A percentile compares a stretch with the other conserved stretches of the same genome.
Evolutionary conservation across 2,329 filamentous ascomycete species (phyloP).

Genomic region (Trichoderma simmonsii): DNA sequence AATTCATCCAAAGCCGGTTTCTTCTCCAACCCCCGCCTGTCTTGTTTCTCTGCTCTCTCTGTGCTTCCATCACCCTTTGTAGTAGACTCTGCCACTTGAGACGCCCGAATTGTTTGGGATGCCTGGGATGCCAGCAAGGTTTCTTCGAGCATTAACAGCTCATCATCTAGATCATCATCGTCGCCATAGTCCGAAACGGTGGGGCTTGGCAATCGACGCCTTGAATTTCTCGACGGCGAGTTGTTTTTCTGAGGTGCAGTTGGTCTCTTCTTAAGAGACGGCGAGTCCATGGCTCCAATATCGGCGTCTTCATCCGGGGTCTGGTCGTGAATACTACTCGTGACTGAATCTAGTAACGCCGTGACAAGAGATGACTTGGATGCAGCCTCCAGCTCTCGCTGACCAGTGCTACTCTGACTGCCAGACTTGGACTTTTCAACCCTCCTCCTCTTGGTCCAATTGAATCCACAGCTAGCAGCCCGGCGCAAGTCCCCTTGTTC

Average conservation of each 20-base stretch:
- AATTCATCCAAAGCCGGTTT: slow-evolving; percentile 49
- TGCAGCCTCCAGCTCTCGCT: slow-evolving; percentile 44
- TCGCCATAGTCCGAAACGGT: slow-evolving; percentile 51
- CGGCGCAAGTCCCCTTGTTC: slow-evolving; percentile 51
- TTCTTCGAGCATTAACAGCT: slow-evolving; percentile 53
- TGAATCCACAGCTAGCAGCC: slow-evolving; percentile 64
- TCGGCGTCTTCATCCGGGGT: slow-evolving; percentile 32
- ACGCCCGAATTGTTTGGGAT: not conserved
- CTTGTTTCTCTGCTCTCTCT: not conserved
- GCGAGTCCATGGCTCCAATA: slow-evolving; percentile 34
- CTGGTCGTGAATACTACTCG: slow-evolving; percentile 48
- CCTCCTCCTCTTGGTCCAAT: slow-evolving; percentile 70
- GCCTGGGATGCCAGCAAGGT: slow-evolving; percentile 24
- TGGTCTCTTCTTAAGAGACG: slow-evolving; percentile 43
- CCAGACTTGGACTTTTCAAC: slow-evolving; percentile 47
- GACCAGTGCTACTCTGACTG: slow-evolving; percentile 32
- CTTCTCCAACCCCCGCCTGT: not conserved
- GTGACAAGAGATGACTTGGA: slow-evolving; percentile 58
- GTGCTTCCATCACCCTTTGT: not conserved
- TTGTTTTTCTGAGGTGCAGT: slow-evolving; percentile 23
- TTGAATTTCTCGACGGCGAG: slow-evolving; percentile 23
- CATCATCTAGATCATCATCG: slow-evolving; percentile 57
- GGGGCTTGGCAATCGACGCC: slow-evolving; percentile 4
- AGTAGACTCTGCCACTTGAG: slow-evolving; percentile 24
- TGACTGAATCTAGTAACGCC: slow-evolving; percentile 65